phyloP scores from a whole-genome alignment of 2,329 filamentous ascomycete genomes.

The Fusarium brevicatenulatum region DNA sequence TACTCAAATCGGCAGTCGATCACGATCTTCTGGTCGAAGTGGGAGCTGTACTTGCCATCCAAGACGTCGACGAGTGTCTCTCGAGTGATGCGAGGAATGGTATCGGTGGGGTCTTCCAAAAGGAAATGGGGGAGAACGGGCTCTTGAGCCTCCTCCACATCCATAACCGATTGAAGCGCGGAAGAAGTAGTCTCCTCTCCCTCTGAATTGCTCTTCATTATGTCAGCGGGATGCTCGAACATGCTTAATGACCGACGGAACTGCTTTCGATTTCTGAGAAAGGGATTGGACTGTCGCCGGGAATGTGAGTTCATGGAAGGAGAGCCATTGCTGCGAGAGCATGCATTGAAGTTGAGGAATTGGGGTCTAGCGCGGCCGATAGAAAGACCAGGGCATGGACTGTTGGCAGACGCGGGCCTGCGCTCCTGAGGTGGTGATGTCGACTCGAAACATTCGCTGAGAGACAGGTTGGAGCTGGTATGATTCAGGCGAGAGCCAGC shows the following conservation, averaged over 20 bases:
- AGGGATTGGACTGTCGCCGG: conserved; percentile 77
- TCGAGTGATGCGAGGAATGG: conserved; percentile 86
- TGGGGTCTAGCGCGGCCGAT: conserved; percentile 72
- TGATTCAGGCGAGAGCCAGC: conserved; percentile 44
- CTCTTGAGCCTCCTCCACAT: conserved; percentile 80
- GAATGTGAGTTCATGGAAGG: conserved; percentile 73
- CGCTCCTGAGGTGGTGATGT: conserved; percentile 79
- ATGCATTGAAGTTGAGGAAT: conserved; percentile 67
- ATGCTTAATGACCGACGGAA: conserved; percentile 95
- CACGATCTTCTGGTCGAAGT: conserved; percentile 84
- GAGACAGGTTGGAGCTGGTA: conserved; percentile 62
- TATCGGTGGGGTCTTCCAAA: conserved; percentile 81
- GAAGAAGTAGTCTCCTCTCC: conserved; percentile 59
- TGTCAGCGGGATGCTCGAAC: conserved; percentile 92
- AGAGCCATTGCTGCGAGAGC: conserved; percentile 75
- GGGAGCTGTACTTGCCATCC: conserved; percentile 80
- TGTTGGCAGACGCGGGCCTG: conserved; percentile 69
- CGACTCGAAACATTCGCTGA: conserved; percentile 81
- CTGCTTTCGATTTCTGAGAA: conserved; percentile 83
- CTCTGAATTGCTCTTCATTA: conserved; percentile 80
- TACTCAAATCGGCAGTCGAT: conserved; percentile 99
- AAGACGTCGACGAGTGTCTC: conserved; percentile 87
- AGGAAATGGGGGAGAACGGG: conserved; percentile 86
- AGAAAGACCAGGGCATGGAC: conserved; percentile 64
- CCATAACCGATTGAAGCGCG: conserved; percentile 78